These are phyloP conservation scores for Poterioochromonas sp. DNA, from an alignment of 352 stramenopile genomes.

Conservation along the genomic window DNA sequence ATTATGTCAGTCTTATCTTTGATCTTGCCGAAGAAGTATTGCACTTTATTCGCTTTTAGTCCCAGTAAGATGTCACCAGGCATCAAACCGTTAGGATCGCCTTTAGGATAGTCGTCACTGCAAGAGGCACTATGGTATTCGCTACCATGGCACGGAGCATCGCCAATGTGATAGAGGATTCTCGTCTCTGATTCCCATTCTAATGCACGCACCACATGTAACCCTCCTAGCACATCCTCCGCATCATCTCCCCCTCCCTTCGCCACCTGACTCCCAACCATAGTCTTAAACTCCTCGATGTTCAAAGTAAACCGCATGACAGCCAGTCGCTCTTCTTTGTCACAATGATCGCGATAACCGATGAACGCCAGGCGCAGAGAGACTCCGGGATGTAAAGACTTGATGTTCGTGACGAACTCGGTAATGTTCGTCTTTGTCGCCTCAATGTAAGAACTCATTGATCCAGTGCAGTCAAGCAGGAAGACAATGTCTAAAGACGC, in stretches of 20 bases:
- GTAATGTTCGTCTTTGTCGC: not conserved
- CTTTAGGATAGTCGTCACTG: not conserved
- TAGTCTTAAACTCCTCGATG: not conserved
- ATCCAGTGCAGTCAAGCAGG: not conserved
- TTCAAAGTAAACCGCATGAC: not conserved
- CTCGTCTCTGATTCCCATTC: not conserved
- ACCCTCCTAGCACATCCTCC: not conserved
- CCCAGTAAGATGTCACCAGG: not conserved
- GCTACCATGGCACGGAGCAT: not conserved
- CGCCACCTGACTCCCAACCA: not conserved
- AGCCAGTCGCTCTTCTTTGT: not conserved
- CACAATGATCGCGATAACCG: not conserved
- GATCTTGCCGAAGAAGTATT: not conserved
- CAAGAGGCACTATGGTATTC: not conserved
- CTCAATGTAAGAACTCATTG: constrained; percentile 1
- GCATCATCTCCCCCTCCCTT: not conserved
- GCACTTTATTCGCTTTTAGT: not conserved
- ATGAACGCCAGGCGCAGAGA: not conserved
- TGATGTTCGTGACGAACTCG: not conserved
- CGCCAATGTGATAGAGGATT: not conserved
- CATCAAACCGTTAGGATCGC: not conserved
- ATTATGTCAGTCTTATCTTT: not conserved
- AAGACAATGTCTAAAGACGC: not conserved
- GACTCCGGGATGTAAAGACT: not conserved
- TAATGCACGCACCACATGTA: not conserved